A percentile compares a stretch with the other conserved stretches of the same genome.
These are phyloP conservation scores for Arachis monticola DNA, from an alignment of 331 rosid genomes.

Conservation along the genomic window DNA sequence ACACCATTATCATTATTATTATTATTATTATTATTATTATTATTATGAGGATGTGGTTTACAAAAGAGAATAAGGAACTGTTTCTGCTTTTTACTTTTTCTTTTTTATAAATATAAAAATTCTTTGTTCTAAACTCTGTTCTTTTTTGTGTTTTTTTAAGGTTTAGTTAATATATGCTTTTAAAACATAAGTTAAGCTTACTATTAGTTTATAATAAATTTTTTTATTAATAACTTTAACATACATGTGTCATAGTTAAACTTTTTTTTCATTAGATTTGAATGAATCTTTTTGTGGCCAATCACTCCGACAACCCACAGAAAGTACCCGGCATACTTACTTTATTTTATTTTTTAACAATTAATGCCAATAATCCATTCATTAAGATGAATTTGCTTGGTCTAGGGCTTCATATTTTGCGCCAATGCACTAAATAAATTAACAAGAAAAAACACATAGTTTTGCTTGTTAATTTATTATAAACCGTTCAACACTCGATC, in stretches of 20 bases:
- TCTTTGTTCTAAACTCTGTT: conserved; percentile 24
- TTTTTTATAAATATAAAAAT: neutral
- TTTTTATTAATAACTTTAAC: no score
- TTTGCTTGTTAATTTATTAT: no score
- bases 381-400: no score
- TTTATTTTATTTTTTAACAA: conserved; percentile 24
- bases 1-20: conserved; percentile 23
- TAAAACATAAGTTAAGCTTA: no score
- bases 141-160: neutral
- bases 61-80: conserved; percentile 42
- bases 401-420: no score
- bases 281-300: conserved; percentile 70
- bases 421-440: no score
- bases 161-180: no score
- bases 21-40: neutral
- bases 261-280: conserved; percentile 24
- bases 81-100: conserved; percentile 25
- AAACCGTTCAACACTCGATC: no score
- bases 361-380: no score
- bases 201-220: no score
- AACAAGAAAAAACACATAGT: no score
- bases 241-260: no score
- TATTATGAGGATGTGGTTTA: conserved; percentile 30
- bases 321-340: conserved; percentile 61
- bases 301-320: conserved; percentile 78